Evolutionary conservation across 257 asterid species (phyloP), one percentile per base, ranked within the genome.

Genomic region (Anisodus acutangulus): DNA sequence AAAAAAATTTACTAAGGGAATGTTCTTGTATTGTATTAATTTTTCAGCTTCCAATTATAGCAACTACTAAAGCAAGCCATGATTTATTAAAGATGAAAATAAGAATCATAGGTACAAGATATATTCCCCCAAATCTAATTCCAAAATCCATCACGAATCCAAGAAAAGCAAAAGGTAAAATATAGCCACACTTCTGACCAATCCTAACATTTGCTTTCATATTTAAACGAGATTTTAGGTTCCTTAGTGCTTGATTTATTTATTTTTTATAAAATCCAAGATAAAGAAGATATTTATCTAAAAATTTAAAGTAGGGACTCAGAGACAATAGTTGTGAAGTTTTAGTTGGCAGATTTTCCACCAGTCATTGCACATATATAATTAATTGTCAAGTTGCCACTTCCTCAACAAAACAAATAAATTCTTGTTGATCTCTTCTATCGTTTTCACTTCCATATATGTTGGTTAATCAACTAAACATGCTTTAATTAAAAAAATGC

Each of bases 61-160:
- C 9, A 67, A 67, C 19, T 37, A 67, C 1, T 7, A 67, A 31
- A 31, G 35, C 35, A 31, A 31, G 35, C 35, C 35, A 31, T 31
- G 35, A 31, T 31, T 11, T 39, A 63, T 22, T 19, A 9, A 39
- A 2, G 19, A 35, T 9, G 43, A 68, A 68, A 12, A 68, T 13
- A 68, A 68, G 76, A 68, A 47, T 72, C 8, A 72, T 2, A 10
- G 41, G 60, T 22, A 72, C 3, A 47, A 47, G 58, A 31, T 31
- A 62, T 19, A 39, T 41, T 31, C 68, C 57, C 55, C 41, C 35
- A 79, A 79, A 79, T 79, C 70, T 58, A 79, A 35, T 57, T 60
- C 83, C 17, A 35, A n/a, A 12, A 3, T 37, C 83, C 57, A 58
- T 37, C 22, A 5, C 51, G 68, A 79, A 79, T 54, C 68, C 70